Evolutionary conservation across 805 yeast species (phyloP).

Genomic region (Yarrowia yakushimensis): DNA sequence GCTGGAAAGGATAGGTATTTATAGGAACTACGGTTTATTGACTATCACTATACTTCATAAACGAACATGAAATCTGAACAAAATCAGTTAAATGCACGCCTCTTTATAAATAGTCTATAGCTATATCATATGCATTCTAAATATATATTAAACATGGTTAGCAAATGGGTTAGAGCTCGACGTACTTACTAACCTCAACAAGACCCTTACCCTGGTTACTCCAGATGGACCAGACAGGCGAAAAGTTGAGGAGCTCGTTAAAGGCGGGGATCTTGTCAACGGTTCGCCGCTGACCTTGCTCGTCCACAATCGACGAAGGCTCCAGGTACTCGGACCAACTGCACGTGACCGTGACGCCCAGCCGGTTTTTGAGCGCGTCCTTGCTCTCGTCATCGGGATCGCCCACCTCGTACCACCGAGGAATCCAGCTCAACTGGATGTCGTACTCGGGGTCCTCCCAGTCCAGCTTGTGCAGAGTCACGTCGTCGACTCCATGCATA

Average conservation of each 20-base stretch:
- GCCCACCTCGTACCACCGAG: constrained; percentile 49
- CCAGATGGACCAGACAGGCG: constrained; percentile 63
- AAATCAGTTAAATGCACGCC: too few relatives aligned
- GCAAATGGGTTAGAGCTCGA: constrained; percentile 41
- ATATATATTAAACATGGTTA: constrained; percentile 14
- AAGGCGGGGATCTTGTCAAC: constrained; percentile 59
- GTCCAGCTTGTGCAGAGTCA: constrained; percentile 61
- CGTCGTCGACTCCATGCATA: constrained; percentile 58
- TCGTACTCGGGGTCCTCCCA: constrained; percentile 55
- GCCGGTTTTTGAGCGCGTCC: constrained; percentile 13
- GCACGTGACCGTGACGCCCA: constrained; percentile 55
- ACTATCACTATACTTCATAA: too few relatives aligned
- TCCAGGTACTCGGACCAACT: constrained; percentile 72
- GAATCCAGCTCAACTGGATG: constrained; percentile 74
- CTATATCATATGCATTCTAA: constrained; percentile 4
- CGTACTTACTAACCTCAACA: constrained; percentile 52
- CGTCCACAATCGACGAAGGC: constrained; percentile 38
- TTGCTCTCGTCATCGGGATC: constrained; percentile 38
- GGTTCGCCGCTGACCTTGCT: constrained; percentile 31
- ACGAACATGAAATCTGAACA: too few relatives aligned
- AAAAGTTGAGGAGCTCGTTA: constrained; percentile 62
- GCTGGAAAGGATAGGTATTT: not conserved
- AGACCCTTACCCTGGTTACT: constrained; percentile 64
- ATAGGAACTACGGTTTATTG: too few relatives aligned
- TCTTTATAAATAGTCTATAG: too few relatives aligned